phyloP scores from a whole-genome alignment of 352 stramenopile genomes.

The Globisporangium spinosum region DNA sequence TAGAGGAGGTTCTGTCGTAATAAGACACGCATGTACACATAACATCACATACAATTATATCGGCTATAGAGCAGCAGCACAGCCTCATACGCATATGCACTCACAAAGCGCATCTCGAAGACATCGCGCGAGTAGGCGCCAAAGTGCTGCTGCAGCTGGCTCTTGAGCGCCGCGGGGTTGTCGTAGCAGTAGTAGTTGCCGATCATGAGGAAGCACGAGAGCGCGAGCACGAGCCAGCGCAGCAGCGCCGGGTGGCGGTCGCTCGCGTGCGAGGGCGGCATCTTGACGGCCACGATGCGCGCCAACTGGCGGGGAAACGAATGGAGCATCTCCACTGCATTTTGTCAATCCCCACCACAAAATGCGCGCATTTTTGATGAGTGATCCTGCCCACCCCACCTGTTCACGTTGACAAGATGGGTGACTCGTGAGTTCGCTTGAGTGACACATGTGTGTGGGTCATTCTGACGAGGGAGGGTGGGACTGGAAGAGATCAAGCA shows the following conservation, averaged over 20 bases:
- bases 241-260: constrained; percentile 25
- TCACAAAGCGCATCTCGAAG: constrained; percentile 82
- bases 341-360: not conserved
- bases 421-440: not conserved
- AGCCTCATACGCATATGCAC: not conserved
- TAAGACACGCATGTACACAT: no score
- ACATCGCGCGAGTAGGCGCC: constrained; percentile 58
- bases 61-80: not conserved
- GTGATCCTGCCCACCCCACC: not conserved
- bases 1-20: constrained; percentile 88
- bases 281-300: not conserved
- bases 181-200: constrained; percentile 92
- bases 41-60: no score
- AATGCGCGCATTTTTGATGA: constrained; percentile 7
- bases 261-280: not conserved
- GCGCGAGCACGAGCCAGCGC: constrained; percentile 84
- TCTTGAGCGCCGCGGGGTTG: constrained; percentile 86
- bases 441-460: not conserved
- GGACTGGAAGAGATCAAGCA: not conserved
- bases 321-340: not conserved
- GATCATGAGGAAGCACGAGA: constrained; percentile 86
- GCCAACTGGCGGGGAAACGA: not conserved
- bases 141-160: constrained; percentile 84
- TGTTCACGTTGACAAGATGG: not conserved
- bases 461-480: not conserved